Base-by-base conservation (phyloP, 495 filamentous ascomycete genomes). In the Penicillium riverlandense region DNA sequence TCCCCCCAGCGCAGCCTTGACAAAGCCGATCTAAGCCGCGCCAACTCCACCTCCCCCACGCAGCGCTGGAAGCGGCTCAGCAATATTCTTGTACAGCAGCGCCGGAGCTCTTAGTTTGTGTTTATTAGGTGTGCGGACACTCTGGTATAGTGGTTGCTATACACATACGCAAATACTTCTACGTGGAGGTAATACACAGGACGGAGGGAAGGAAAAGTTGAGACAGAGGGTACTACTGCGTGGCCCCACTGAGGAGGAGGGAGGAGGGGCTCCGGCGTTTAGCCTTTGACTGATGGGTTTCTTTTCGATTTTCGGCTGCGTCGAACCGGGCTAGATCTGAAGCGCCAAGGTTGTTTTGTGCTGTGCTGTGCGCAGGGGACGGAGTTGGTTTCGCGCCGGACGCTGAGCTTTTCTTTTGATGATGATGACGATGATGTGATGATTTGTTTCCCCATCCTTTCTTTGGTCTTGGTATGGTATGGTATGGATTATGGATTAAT, bases 51-150 rank as follows among this genome's bases (percentile, higher is more conserved):
- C 1, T 65, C 66, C 3, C 57, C 66, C 2, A 59, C 59, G n/a
- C 61, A 58, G 27, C 61, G 67, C 35, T 70, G 65, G 67, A 70
- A 66, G 42, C 59, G 66, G 7, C 42, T 67, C 15, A 69, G 66
- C 47, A 63, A 53, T 43, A 65, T 69, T 22, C 57, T 69, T 6
- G 55, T 40, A 7, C 58, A 59, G 29, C 48, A 58, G 7, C 51
- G 60, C 35, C 59, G 65, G 9, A 50, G 44, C 49, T 53, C 57
- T 27, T 61, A 36, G 38, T 36, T 34, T 12, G 6, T 6, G 9
- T 12, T 34, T 0, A 10, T 34, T 34, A 7, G 1, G 1, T 12
- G 3, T 34, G 32, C 28, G 2, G 8, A 4, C 13, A 40, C 29
- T 27, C 8, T 10, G 12, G 11, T 35, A 7, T 9, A 22, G 22